These are phyloP conservation scores for Boechera divaricarpa DNA, from an alignment of 345 rosid genomes.

Conservation along the genomic window DNA sequence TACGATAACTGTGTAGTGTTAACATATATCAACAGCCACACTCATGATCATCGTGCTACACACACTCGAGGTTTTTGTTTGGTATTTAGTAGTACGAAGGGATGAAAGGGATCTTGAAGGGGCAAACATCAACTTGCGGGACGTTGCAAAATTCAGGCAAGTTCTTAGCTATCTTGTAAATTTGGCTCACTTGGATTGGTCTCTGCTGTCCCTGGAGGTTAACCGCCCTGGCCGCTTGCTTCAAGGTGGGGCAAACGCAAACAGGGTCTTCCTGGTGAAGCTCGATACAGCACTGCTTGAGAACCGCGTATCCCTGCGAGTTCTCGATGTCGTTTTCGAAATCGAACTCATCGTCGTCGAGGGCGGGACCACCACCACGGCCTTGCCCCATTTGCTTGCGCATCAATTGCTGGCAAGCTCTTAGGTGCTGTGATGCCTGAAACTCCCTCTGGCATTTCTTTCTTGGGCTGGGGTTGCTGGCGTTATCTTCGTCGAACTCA, in stretches of 20 bases:
- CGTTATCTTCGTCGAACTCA: constrained; percentile 36
- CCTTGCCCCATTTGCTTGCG: neutral
- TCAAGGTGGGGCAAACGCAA: constrained; percentile 29
- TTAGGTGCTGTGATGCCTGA: neutral
- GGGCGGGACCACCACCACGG: neutral
- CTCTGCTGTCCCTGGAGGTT: constrained; percentile 4
- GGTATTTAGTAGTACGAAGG: constrained; percentile 33
- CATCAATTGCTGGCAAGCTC: constrained; percentile 7
- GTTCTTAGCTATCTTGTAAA: constrained; percentile 12
- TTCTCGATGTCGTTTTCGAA: constrained; percentile 11
- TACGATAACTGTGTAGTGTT: neutral
- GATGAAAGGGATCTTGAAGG: constrained; percentile 16
- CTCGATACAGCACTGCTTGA: constrained; percentile 28
- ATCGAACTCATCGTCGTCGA: constrained; percentile 17
- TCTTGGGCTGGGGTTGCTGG: neutral
- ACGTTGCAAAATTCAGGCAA: constrained; percentile 28
- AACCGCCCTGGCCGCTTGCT: neutral
- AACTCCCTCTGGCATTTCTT: constrained; percentile 17
- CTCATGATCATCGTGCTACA: neutral
- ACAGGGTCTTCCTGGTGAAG: neutral
- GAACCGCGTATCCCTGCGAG: neutral
- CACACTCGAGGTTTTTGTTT: neutral
- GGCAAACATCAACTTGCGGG: constrained; percentile 20
- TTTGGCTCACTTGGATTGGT: neutral
- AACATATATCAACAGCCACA: constrained; percentile 16